Conservation (phyloP, 2,329 filamentous ascomycete species). For the Ophiostoma quercus region DNA sequence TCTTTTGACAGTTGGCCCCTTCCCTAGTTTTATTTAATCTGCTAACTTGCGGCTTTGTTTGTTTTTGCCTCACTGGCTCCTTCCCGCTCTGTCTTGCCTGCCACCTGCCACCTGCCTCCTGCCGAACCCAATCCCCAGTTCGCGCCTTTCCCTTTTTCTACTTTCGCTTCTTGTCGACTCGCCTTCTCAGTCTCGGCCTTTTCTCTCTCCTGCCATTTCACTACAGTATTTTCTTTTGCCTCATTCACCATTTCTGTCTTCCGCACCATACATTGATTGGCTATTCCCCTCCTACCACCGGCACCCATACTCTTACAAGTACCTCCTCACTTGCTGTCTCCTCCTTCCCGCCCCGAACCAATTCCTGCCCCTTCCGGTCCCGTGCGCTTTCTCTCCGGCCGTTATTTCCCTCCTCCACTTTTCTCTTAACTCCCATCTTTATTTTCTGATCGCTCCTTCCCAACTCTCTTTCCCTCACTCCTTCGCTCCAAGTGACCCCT, state of each 20-base stretch:
- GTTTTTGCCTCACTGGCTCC: neutral
- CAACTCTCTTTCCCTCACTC: neutral
- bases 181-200: conserved; percentile 1
- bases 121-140: neutral
- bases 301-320: neutral
- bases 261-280: neutral
- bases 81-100: neutral
- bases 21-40: neutral
- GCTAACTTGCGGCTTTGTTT: neutral
- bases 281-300: neutral
- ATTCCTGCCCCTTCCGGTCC: conserved; percentile 4
- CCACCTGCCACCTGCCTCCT: too few relatives aligned
- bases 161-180: conserved; percentile 12
- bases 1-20: neutral
- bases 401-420: conserved; percentile 16
- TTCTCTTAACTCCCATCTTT: neutral
- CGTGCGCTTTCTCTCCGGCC: conserved; percentile 9
- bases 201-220: neutral
- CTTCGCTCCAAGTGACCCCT: neutral
- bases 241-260: neutral
- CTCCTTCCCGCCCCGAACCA: conserved; percentile 6
- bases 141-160: conserved; percentile 13
- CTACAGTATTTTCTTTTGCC: neutral
- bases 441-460: neutral
- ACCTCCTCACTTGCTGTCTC: neutral